Evolutionary conservation across 306 rosid genomes (phyloP).

Genomic region (Cucurbita argyrosperma): DNA sequence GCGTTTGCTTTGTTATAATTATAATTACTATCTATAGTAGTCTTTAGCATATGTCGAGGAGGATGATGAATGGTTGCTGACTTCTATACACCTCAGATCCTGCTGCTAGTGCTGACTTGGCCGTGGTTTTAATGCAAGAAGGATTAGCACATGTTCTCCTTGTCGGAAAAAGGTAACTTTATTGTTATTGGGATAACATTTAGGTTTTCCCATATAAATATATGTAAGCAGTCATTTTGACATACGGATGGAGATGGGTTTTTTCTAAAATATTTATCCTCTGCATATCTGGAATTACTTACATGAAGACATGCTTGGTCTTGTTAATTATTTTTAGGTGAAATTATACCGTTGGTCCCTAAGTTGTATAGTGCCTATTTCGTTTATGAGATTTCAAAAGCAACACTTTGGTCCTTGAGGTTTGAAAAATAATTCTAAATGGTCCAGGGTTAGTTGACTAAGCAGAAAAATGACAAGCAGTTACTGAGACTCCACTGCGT

Average conservation of each 20-base stretch:
- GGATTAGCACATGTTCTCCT: slow-evolving; percentile 90
- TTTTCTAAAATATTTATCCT: not conserved
- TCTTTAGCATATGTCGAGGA: not conserved
- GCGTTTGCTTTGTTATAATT: not conserved
- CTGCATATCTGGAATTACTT: not conserved
- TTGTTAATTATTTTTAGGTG: no score
- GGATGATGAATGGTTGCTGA: not conserved
- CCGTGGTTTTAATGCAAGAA: slow-evolving; percentile 98
- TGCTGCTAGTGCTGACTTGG: slow-evolving; percentile 89
- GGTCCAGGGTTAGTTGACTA: not conserved
- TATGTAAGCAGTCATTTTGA: not conserved
- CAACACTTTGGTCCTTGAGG: not conserved
- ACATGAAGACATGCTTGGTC: no score
- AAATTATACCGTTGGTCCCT: not conserved
- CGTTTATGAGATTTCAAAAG: not conserved
- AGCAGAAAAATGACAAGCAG: not conserved
- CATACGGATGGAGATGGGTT: not conserved
- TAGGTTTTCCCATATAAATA: not conserved
- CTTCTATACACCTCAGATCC: slow-evolving; percentile 54
- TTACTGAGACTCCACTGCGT: not conserved
- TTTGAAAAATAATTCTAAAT: not conserved
- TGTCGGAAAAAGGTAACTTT: slow-evolving; percentile 66
- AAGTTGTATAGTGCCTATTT: not conserved
- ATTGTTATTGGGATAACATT: not conserved
- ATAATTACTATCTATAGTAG: not conserved